Conservation (phyloP, 2,329 filamentous ascomycete species). For the Alternaria gansuensis region DNA sequence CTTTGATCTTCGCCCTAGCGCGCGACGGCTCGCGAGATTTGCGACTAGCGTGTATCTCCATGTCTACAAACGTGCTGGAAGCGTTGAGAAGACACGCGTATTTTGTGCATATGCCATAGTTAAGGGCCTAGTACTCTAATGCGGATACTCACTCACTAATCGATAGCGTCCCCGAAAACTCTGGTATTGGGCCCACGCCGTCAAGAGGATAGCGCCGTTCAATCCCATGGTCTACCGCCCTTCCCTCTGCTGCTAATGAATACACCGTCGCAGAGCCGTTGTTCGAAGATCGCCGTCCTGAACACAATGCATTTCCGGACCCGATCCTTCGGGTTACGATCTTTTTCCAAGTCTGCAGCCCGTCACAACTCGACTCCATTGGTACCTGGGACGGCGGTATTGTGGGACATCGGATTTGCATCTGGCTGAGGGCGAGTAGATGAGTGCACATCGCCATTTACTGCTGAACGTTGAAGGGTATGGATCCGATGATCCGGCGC, state of each 20-base stretch:
- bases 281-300: conserved; percentile 3
- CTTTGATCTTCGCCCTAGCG: conserved; percentile 21
- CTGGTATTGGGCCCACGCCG: conserved; percentile 10
- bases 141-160: conserved; percentile 6
- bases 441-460: conserved; percentile 5
- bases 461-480: conserved; percentile 1
- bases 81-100: conserved; percentile 9
- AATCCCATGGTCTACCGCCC: conserved; percentile 16
- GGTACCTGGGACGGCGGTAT: conserved; percentile 12
- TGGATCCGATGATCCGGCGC: conserved; percentile 1
- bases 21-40: conserved; percentile 14
- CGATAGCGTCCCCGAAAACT: conserved; percentile 1
- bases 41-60: conserved; percentile 20
- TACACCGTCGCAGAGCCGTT: conserved; percentile 12
- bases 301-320: conserved; percentile 3
- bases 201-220: conserved; percentile 12
- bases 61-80: conserved; percentile 11
- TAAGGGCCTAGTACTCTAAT: conserved; percentile 10
- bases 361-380: conserved; percentile 2
- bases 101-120: conserved; percentile 11
- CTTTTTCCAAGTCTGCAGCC: not conserved
- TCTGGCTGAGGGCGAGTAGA: conserved; percentile 7
- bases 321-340: conserved; percentile 13
- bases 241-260: conserved; percentile 4
- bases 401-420: conserved; percentile 12